These are phyloP conservation scores for Verticillium isaacii DNA, from an alignment of 2,329 filamentous ascomycete species.

Conservation along the genomic window DNA sequence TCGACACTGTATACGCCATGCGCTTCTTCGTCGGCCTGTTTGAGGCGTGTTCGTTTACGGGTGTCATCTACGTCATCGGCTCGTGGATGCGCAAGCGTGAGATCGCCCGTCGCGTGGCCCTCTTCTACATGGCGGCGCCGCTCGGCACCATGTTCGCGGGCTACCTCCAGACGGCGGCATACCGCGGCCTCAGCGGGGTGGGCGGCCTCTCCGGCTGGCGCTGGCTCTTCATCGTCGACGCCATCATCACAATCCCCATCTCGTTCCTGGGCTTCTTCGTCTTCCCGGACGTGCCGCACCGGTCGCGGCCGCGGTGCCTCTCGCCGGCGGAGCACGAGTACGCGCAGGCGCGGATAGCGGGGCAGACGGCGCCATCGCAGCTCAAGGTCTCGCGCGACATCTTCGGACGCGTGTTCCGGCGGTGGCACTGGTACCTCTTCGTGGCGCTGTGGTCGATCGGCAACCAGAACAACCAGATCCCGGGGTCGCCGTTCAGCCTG, in stretches of 20 bases:
- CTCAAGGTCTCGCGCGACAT: conserved; percentile 26
- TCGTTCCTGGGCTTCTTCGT: conserved; percentile 52
- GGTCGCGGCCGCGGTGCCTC: conserved; percentile 24
- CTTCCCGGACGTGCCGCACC: conserved; percentile 51
- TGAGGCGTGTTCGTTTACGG: conserved; percentile 47
- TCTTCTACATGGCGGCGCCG: conserved; percentile 54
- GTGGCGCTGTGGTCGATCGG: conserved; percentile 31
- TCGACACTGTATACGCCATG: conserved; percentile 27
- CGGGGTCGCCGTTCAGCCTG: conserved; percentile 29
- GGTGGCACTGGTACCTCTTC: conserved; percentile 35
- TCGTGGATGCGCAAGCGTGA: conserved; percentile 60
- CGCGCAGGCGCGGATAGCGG: conserved; percentile 22
- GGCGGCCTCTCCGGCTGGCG: conserved; percentile 56
- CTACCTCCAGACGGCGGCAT: conserved; percentile 45
- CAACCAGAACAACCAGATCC: conserved; percentile 29
- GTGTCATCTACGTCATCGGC: conserved; percentile 50
- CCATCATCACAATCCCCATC: conserved; percentile 49
- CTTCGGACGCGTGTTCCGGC: conserved; percentile 28
- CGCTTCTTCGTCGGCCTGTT: conserved; percentile 45
- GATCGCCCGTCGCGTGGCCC: conserved; percentile 46
- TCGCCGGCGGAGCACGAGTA: conserved; percentile 21
- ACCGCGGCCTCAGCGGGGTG: conserved; percentile 50
- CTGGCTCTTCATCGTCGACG: conserved; percentile 61
- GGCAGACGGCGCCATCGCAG: conserved; percentile 22
- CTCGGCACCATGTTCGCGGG: conserved; percentile 57